Conservation (phyloP, 768 basidiomycete genomes). For the Amanita muscaria region DNA sequence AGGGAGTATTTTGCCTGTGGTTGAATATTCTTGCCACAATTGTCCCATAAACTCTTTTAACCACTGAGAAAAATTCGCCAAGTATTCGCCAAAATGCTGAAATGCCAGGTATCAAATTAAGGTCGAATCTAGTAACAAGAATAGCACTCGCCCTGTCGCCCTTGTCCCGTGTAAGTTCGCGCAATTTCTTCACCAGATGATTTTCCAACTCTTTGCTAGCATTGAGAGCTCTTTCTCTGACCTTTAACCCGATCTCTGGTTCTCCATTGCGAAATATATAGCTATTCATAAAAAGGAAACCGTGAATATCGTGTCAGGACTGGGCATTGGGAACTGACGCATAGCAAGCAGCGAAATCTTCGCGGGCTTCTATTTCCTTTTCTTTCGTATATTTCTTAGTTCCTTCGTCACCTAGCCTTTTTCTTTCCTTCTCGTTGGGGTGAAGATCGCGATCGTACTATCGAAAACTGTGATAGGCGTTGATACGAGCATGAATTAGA, state of each 20-base stretch:
- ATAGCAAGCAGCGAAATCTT: conserved; percentile 14
- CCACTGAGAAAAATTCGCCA: background rate
- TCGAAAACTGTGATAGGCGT: background rate
- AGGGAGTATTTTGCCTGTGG: background rate
- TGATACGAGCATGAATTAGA: too few species aligned
- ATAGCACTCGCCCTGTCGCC: too few species aligned
- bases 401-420: background rate
- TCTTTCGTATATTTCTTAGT: background rate
- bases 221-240: conserved; percentile 12
- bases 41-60: background rate
- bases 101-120: background rate
- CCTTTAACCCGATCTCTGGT: conserved; percentile 16
- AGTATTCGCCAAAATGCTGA: background rate
- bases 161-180: too few species aligned
- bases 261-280: conserved; percentile 17
- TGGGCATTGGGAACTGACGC: conserved; percentile 9
- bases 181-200: conserved; percentile 8
- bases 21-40: background rate
- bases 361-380: conserved; percentile 7
- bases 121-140: too few species aligned
- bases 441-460: background rate
- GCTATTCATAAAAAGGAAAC: conserved; percentile 6
- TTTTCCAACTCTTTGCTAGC: conserved; percentile 8
- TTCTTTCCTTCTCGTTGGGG: background rate
- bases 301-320: background rate